Evolutionary conservation across 768 basidiomycete genomes (phyloP), one percentile per base, ranked within the genome.

Genomic region (Dentipellis fragilis): DNA sequence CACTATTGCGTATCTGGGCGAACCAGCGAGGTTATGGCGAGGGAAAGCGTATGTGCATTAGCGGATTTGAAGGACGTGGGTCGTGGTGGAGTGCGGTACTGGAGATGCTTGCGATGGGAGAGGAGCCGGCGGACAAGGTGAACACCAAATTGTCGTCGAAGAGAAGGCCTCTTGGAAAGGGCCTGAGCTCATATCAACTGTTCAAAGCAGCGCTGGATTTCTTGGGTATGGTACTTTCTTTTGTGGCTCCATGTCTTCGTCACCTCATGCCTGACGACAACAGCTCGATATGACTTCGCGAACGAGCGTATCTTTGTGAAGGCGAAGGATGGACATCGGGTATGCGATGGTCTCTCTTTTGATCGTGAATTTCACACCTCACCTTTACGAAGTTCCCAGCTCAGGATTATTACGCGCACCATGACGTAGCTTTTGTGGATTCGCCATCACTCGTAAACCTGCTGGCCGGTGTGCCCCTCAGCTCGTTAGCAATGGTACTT

Each of bases 131-230:
- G 55, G 46, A 57, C 1, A 62, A 59, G 29, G 45, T 54, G 2
- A 54, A 49, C n/a, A 42, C 14, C 9, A 45, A 45, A 6, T 6
- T n/a, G n/a, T 45, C 42, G 10, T 38, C 61, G 23, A 74, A 72
- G 52, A 73, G 81, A 54, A 82, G 75, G 63, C 77, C 83, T 0
- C 65, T 94, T 2, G 94, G 91, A 5, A 80, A 78, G 55, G 89
- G 92, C 1, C 66, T 97, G 61, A 93, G 90, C 58, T 89, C 89
- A 19, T 96, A 95, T 70, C 93, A 94, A 65, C 74, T 95, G 29
- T 87, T 97, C 68, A 81, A 87, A 61, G 91, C 88, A 36, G 85
- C 82, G 1, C 70, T 95, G 61, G 89, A 93, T 66, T 85, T 93
- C 64, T 66, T 97, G 21, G 80, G 93, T 93, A 64, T 59, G 85